Base-by-base conservation (phyloP, 257 asterid species). In the Parsonsia alboflavescens region DNA sequence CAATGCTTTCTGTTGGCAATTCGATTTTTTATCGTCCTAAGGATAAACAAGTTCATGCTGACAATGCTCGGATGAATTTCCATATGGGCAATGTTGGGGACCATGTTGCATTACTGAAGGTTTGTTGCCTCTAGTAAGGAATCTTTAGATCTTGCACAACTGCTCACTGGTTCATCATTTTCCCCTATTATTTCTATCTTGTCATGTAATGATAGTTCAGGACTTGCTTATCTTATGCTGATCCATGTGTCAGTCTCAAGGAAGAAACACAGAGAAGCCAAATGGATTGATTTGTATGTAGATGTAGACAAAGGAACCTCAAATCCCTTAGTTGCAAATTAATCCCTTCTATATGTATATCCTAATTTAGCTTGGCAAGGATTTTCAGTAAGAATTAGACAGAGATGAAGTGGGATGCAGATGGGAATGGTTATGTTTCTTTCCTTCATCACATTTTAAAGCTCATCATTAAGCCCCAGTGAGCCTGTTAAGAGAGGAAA, bases 51-150 rank as follows among this genome's bases (percentile, higher is more conserved):
- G 97, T 91, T 52, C 97, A 89, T 56, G 98, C 98, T 6, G 98
- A 93, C 84, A 90, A 90, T 81, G 98, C 98, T 30, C 89, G 97
- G 65, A 7, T 90, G 89, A 91, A 91, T 85, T 93, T 91, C 72
- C 96, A 91, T 84, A 81, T 80, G 89, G 97, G 97, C 41, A 93
- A 91, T 84, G 97, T 91, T n/a, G 98, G 98, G 68, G 98, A 91
- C 79, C 98, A 93, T 78, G 85, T 90, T 49, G 97, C 98, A 33
- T 75, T 91, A 75, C 89, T 93, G 68, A 93, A 93, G 96, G 98
- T 82, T 73, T 41, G 86, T 84, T 67, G 64, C 61, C 39, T 71
- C 19, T 15, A n/a, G 30, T 73, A 53, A 53, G 45, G 11, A 45
- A 19, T 62, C 45, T 42, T 80, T 64, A 2, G 53, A 50, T 75